Evolutionary conservation across 805 yeast species (phyloP).

Genomic region (Saturnispora sekii): DNA sequence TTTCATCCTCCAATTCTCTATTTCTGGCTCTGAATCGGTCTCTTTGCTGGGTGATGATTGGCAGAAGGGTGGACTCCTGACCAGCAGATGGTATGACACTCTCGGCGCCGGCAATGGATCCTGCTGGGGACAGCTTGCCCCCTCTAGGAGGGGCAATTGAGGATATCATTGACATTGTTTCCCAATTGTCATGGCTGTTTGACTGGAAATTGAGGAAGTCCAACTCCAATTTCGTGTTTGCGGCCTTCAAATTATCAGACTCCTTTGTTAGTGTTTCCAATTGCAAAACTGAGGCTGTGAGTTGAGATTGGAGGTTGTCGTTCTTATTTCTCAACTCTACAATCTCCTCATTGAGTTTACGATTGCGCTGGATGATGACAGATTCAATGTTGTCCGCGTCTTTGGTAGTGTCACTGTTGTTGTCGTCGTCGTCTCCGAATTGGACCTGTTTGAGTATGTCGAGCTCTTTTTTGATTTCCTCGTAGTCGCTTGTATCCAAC

Average conservation of each 20-base stretch:
- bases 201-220: slow-evolving; percentile 35
- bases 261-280: slow-evolving; percentile 36
- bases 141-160: slow-evolving; percentile 30
- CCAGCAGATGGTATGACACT: neutral
- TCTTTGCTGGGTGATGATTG: slow-evolving; percentile 88
- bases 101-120: slow-evolving; percentile 38
- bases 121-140: slow-evolving; percentile 40
- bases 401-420: slow-evolving; percentile 24
- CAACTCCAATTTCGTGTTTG: slow-evolving; percentile 66
- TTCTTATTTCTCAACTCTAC: slow-evolving; percentile 55
- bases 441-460: slow-evolving; percentile 52
- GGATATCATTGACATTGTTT: slow-evolving; percentile 59
- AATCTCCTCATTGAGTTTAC: slow-evolving; percentile 59
- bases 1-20: slow-evolving; percentile 74
- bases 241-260: slow-evolving; percentile 66
- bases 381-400: slow-evolving; percentile 40
- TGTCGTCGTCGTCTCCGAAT: slow-evolving; percentile 41
- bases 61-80: slow-evolving; percentile 49
- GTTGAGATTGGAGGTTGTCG: slow-evolving; percentile 33
- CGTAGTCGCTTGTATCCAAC: no score
- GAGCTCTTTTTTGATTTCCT: no score
- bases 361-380: slow-evolving; percentile 55
- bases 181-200: slow-evolving; percentile 39
- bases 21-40: slow-evolving; percentile 84
- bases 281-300: slow-evolving; percentile 29